phyloP scores from a whole-genome alignment of 257 asterid genomes.

The Capsicum rhomboideum region DNA sequence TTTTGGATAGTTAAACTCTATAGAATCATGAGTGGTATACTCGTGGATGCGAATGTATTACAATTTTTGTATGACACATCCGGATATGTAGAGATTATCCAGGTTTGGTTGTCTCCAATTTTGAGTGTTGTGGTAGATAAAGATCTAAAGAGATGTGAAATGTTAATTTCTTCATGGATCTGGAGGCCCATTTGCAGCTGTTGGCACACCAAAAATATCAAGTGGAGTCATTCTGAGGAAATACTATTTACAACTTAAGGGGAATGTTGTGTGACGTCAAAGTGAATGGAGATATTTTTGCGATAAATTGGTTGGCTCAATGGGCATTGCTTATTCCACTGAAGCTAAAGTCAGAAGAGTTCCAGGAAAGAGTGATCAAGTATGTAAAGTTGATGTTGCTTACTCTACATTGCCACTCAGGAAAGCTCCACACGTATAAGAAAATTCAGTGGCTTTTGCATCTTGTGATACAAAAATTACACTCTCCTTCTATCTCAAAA shows the following conservation, averaged over 20 bases:
- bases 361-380: too few relatives aligned
- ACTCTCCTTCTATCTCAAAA: too few relatives aligned
- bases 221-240: conserved; percentile 40
- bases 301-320: too few relatives aligned
- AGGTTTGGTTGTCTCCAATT: too few relatives aligned
- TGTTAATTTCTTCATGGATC: conserved; percentile 83
- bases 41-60: conserved; percentile 26
- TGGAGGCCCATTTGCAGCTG: conserved; percentile 60
- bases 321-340: too few relatives aligned
- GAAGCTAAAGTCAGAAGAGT: too few relatives aligned
- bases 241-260: conserved; percentile 35
- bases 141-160: conserved; percentile 61
- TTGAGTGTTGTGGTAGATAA: too few relatives aligned
- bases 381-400: too few relatives aligned
- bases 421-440: too few relatives aligned
- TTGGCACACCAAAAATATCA: conserved; percentile 42
- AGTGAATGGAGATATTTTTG: conserved; percentile 10
- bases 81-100: conserved; percentile 41
- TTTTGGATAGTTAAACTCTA: conserved; percentile 59
- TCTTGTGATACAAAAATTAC: too few relatives aligned
- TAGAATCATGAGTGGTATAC: conserved; percentile 34
- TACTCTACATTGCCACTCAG: too few relatives aligned
- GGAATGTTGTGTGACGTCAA: conserved; percentile 57
- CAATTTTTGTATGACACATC: conserved; percentile 56
- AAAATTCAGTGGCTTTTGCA: too few relatives aligned